phyloP scores from a whole-genome alignment of 305 asterid genomes.

The Rubia occidens region DNA sequence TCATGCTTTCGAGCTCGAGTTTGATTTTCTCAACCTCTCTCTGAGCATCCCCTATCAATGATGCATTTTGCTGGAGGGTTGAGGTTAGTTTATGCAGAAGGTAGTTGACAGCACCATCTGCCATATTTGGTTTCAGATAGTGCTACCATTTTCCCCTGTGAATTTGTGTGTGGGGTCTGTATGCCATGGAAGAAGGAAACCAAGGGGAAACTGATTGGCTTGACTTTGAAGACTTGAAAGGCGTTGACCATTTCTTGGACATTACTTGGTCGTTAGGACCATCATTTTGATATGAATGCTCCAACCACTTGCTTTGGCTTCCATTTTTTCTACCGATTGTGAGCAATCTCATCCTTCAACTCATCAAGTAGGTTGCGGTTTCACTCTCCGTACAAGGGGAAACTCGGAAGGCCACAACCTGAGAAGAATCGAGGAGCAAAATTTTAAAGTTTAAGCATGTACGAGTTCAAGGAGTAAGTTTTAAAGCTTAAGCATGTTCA shows the following conservation, averaged over 20 bases:
- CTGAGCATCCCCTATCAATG: conserved; percentile 15
- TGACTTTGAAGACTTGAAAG: neutral
- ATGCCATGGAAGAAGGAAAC: neutral
- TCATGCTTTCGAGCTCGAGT: conserved; percentile 24
- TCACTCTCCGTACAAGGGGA: no score
- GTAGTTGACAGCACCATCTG: conserved; percentile 22
- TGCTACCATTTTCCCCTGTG: neutral
- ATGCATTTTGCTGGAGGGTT: conserved; percentile 9
- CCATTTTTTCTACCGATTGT: no score
- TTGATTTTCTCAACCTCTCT: conserved; percentile 21
- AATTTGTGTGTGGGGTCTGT: neutral
- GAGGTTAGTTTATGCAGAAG: conserved; percentile 16
- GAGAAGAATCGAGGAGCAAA: no score
- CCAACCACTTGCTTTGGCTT: no score
- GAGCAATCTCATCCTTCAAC: no score
- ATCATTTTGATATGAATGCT: neutral
- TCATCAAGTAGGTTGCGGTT: no score
- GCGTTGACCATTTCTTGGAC: neutral
- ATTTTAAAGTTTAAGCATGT: no score
- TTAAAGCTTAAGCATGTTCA: no score
- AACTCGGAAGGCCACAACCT: no score
- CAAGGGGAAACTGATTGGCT: neutral
- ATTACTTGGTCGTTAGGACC: neutral
- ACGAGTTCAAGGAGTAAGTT: no score
- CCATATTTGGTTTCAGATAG: conserved; percentile 12